A percentile compares a stretch with the other conserved stretches of the same genome.
Conservation (phyloP, 2,329 filamentous ascomycete genomes). For the Neonectria coccinea region DNA sequence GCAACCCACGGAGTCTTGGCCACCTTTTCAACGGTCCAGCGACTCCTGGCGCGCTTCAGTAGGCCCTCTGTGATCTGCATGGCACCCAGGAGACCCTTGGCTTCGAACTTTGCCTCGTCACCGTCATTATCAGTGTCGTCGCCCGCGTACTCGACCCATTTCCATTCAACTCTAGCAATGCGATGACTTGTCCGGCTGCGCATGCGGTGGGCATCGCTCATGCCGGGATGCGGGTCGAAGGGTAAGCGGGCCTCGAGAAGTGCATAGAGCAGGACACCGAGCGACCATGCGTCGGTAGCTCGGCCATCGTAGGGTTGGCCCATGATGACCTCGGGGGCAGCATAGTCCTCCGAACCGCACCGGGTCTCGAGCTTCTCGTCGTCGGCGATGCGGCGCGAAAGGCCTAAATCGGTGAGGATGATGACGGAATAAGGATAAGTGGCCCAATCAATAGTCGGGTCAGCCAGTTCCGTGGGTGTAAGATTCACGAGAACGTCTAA, state of each 20-base stretch:
- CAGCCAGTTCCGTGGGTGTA: conserved; percentile 73
- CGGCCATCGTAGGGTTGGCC: conserved; percentile 95
- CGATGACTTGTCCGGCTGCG: conserved; percentile 87
- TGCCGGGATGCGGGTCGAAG: conserved; percentile 88
- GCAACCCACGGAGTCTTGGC: conserved; percentile 80
- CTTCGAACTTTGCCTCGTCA: conserved; percentile 69
- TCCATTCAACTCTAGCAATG: conserved; percentile 96
- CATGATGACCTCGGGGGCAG: conserved; percentile 95
- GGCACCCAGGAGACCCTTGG: conserved; percentile 76
- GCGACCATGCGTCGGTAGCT: conserved; percentile 92
- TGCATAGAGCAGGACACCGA: conserved; percentile 93
- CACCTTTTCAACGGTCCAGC: conserved; percentile 82
- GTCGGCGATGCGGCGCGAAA: conserved; percentile 86
- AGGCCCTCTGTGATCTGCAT: conserved; percentile 86
- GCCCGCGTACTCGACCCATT: conserved; percentile 88
- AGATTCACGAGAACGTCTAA: conserved; percentile 93
- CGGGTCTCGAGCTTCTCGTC: conserved; percentile 92
- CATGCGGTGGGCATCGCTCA: conserved; percentile 80
- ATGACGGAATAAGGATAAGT: conserved; percentile 85
- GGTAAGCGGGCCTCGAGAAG: conserved; percentile 92
- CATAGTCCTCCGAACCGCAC: conserved; percentile 97
- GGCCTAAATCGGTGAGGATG: conserved; percentile 90
- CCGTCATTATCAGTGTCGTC: conserved; percentile 88
- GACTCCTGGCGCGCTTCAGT: conserved; percentile 82
- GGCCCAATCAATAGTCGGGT: conserved; percentile 73